A percentile compares a stretch with the other conserved stretches of the same genome.
These are phyloP conservation scores for Myxozyma lipomycoides DNA, from an alignment of 805 yeast genomes.

Conservation along the genomic window DNA sequence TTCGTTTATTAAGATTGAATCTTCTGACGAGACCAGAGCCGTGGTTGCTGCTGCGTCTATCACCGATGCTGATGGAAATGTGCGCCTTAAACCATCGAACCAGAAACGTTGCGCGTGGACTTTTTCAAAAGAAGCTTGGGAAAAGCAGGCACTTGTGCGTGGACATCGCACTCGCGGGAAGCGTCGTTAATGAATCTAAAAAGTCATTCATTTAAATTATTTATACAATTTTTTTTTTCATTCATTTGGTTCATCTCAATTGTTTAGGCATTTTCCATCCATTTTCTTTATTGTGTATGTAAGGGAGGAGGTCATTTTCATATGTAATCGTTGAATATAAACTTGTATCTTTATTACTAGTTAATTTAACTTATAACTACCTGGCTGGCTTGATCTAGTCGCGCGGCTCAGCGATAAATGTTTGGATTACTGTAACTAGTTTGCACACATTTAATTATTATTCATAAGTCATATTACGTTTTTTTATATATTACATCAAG, in stretches of 20 bases:
- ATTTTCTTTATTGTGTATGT: background rate
- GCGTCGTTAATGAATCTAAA: background rate
- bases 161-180: conserved; percentile 6
- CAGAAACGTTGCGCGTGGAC: conserved; percentile 7
- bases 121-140: conserved; percentile 5
- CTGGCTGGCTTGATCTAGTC: background rate
- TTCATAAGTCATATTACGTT: background rate
- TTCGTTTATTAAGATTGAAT: conserved; percentile 7
- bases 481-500: background rate
- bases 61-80: background rate
- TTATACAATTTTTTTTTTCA: no score
- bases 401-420: background rate
- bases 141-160: conserved; percentile 1
- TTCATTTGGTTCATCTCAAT: background rate
- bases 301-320: no score
- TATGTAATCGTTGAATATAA: no score
- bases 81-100: background rate
- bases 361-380: background rate
- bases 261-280: no score
- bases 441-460: background rate
- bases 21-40: background rate
- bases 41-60: background rate
- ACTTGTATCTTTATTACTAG: no score
- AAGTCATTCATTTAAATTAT: background rate
- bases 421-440: background rate